These are phyloP conservation scores for Starmerella ratchasimensis DNA, from an alignment of 805 yeast genomes.

Conservation along the genomic window DNA sequence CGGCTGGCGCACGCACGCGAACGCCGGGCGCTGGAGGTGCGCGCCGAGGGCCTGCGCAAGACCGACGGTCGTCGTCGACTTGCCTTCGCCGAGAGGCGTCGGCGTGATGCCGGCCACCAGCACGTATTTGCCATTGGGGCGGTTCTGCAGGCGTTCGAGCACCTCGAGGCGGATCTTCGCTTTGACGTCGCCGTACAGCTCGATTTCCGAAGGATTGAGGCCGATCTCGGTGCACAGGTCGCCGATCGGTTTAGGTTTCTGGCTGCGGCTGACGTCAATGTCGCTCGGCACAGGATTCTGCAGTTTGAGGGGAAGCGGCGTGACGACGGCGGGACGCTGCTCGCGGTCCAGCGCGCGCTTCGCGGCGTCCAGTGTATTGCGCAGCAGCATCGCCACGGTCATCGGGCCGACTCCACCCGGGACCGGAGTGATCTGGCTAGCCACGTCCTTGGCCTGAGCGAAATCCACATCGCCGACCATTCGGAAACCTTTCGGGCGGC, in stretches of 20 bases:
- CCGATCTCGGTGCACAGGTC: slow-evolving; percentile 72
- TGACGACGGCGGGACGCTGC: slow-evolving; percentile 34
- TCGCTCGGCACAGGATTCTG: slow-evolving; percentile 76
- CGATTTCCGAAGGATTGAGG: slow-evolving; percentile 63
- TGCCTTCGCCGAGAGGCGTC: slow-evolving; percentile 96
- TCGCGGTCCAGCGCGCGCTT: slow-evolving; percentile 36
- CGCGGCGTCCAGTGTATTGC: slow-evolving; percentile 75
- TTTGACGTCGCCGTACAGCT: slow-evolving; percentile 79
- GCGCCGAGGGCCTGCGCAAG: slow-evolving; percentile 87
- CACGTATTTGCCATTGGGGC: slow-evolving; percentile 70
- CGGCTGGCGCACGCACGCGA: slow-evolving; percentile 95
- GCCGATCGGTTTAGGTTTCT: slow-evolving; percentile 69
- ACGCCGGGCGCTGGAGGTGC: slow-evolving; percentile 64
- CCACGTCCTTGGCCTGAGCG: slow-evolving; percentile 48
- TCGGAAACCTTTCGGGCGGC: slow-evolving; percentile 63
- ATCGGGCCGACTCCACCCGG: slow-evolving; percentile 99
- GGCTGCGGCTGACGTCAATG: slow-evolving; percentile 76
- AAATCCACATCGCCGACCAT: slow-evolving; percentile 86
- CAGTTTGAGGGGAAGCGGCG: slow-evolving; percentile 42
- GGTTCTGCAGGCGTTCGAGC: slow-evolving; percentile 49
- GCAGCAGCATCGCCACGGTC: slow-evolving; percentile 93
- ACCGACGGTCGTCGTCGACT: slow-evolving; percentile 92
- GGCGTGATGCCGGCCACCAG: slow-evolving; percentile 96
- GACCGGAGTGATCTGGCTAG: slow-evolving; percentile 76
- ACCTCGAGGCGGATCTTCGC: slow-evolving; percentile 71